Evolutionary conservation across 2,329 filamentous ascomycete species (phyloP), one percentile per base, ranked within the genome.

Genomic region (Aureobasidium sp.): DNA sequence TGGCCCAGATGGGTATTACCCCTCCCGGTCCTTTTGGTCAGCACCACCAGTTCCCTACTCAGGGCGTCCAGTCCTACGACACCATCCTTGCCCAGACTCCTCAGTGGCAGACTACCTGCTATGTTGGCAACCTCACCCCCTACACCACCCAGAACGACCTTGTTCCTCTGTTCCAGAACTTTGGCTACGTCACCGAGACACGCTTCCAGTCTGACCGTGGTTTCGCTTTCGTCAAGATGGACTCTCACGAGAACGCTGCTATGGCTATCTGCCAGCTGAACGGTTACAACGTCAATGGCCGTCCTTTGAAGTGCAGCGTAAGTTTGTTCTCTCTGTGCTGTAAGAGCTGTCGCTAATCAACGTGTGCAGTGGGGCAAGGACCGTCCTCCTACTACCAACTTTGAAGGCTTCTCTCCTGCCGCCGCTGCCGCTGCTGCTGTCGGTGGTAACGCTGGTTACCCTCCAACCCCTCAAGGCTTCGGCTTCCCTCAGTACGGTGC

Each of bases 151-250:
- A 96, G 73, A 92, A 91, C 71, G 94, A 99, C 70, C 86, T 99
- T 36, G 89, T 99, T n/a, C 94, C 94, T 5, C 82, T 99, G 41
- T 99, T 99, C 82, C 91, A 96, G 76, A 97, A 97, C 80, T 99
- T 97, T 73, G 94, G 94, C 62, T 97, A 91, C 71, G 94, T 99
- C 48, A 89, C 96, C 57, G 94, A 99, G 78, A 97, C 93, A 56
- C 90, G 94, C 64, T 96, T 99, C 83, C 94, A 99, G 78, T 91
- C 94, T 61, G 94, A 99, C 75, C 90, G 94, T 68, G 94, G 94
- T 15, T 99, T 99, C 74, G 91, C 94, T 8, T 99, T 99, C 75
- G 91, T 99, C 76, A 99, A 99, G 82, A 96, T 99, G 92, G 94
- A 99, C 74, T 89, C 87, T 7, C 94, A 99, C 72, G 94, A 99